Percentiles rank a stretch among this genome's conserved stretches.
phyloP scores from a whole-genome alignment of 129 eudicot species.

The Pittosporum tobira region DNA sequence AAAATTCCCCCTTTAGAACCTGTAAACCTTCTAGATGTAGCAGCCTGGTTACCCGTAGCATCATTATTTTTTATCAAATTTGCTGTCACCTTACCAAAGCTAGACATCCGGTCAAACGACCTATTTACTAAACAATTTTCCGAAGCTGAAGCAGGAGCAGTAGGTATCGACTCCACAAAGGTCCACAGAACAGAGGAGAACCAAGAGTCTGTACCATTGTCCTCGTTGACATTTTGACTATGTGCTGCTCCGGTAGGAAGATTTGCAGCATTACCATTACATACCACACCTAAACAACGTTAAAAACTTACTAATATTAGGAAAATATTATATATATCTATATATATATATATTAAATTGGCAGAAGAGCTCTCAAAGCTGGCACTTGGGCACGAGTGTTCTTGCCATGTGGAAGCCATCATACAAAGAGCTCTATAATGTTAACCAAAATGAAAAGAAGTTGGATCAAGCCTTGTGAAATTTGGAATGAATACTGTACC shows the following conservation, averaged over 20 bases:
- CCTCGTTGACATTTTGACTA: constrained; percentile 26
- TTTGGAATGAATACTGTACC: constrained; percentile 38
- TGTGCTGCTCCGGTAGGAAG: constrained; percentile 26
- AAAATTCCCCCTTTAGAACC: constrained; percentile 28
- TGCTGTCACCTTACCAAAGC: constrained; percentile 46
- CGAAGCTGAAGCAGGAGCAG: constrained; percentile 85
- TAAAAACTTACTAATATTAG: constrained; percentile 35
- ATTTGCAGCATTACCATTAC: constrained; percentile 31
- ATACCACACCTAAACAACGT: constrained; percentile 54
- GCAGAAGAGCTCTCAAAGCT: constrained; percentile 50
- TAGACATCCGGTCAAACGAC: constrained; percentile 68
- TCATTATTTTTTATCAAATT: constrained; percentile 20
- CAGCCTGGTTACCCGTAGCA: constrained; percentile 24
- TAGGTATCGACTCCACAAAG: constrained; percentile 87
- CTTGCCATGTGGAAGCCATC: constrained; percentile 61
- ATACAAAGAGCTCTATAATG: constrained; percentile 56
- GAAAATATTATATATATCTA: constrained; percentile 10
- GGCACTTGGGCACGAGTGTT: constrained; percentile 70
- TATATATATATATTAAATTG: background rate
- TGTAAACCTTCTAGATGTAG: constrained; percentile 20
- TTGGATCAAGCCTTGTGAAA: too few species aligned
- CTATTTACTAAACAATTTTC: constrained; percentile 56
- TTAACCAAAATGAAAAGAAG: too few species aligned
- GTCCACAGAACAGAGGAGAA: constrained; percentile 63
- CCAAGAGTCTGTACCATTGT: constrained; percentile 50